Base-by-base conservation (phyloP, 306 rosid species). In the Canavalia ensiformis region DNA sequence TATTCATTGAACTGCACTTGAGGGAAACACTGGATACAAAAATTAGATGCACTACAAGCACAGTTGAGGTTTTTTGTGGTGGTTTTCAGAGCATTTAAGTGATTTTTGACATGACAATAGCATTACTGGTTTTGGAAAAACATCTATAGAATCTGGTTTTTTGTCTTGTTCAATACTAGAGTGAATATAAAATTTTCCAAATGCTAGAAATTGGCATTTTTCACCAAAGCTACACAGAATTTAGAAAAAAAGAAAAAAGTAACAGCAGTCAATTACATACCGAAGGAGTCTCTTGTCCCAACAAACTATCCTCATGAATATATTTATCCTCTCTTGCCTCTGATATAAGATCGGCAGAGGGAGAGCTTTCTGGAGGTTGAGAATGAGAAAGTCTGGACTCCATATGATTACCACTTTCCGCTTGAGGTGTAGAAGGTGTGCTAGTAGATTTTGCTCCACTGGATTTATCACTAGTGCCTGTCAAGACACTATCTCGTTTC, bases 341-440 rank as follows among this genome's bases (percentile, higher is more conserved):
- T 4, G 88, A 84, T 82, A 91, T 59, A 84, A 83, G 83, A 85
- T 93, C 98, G 11, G 80, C 94, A 65, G 92, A 87, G 54, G 91
- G 92, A 87, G 93, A 91, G 88, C 91, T 92, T 86, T 90, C 99
- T 50, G 90, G 81, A 60, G 82, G 91, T 77, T 85, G 79, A 79
- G 98, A 91, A 87, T 86, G 91, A 35, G 96, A 91, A 74, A 84
- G 84, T 82, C 97, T 88, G 65, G 93, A 83, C 60, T 91, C 99
- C 55, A 85, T 58, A 64, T 87, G 90, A 86, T 90, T 89, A 31
- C 86, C 85, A 66, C 82, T 87, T 88, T 91, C 98, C 67, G 91
- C 92, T 84, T 88, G 98, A 81, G 99, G 98, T 51, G 99, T 95
- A 55, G 99, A 93, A 73, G 99, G 98, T 46, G 91, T 88, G 84